These are phyloP conservation scores for Haplosporangium sp. DNA, from an alignment of 371 early-diverging fungal genomes.

Conservation along the genomic window DNA sequence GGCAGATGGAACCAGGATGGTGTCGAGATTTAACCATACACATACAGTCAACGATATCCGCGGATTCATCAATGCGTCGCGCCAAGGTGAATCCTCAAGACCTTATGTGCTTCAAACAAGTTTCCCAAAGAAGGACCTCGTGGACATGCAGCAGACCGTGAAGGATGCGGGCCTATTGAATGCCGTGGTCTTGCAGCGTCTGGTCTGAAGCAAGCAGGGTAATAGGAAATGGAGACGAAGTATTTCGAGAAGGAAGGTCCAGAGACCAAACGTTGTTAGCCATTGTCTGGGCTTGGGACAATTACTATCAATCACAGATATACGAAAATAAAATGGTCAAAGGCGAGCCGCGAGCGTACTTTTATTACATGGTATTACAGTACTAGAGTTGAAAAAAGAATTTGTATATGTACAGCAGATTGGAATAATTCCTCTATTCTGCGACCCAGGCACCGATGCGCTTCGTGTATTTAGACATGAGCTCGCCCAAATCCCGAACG, in stretches of 20 bases:
- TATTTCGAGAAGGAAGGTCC: too few species aligned
- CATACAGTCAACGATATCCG: constrained; percentile 91
- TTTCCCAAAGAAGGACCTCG: constrained; percentile 84
- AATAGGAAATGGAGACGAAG: background rate
- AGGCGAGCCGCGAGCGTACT: too few species aligned
- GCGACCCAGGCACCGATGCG: constrained; percentile 45
- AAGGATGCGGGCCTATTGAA: constrained; percentile 88
- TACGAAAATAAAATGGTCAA: too few species aligned
- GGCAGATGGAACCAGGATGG: constrained; percentile 88
- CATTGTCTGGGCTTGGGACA: too few species aligned
- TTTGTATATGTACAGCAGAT: too few species aligned
- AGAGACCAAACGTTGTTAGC: too few species aligned
- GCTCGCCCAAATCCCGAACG: constrained; percentile 51
- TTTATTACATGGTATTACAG: too few species aligned
- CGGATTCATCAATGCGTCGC: constrained; percentile 72
- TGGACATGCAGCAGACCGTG: constrained; percentile 73
- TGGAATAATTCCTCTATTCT: constrained; percentile 9
- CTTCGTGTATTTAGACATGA: constrained; percentile 55
- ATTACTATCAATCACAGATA: background rate
- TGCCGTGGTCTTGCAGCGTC: constrained; percentile 85
- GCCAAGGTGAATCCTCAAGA: constrained; percentile 63
- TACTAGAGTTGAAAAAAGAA: too few species aligned
- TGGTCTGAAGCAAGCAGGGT: background rate
- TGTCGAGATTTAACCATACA: constrained; percentile 89
- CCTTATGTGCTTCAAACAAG: constrained; percentile 82